These are phyloP conservation scores for Naganishia liquefaciens DNA, from an alignment of 1,284 basidiomycete genomes.

Conservation along the genomic window DNA sequence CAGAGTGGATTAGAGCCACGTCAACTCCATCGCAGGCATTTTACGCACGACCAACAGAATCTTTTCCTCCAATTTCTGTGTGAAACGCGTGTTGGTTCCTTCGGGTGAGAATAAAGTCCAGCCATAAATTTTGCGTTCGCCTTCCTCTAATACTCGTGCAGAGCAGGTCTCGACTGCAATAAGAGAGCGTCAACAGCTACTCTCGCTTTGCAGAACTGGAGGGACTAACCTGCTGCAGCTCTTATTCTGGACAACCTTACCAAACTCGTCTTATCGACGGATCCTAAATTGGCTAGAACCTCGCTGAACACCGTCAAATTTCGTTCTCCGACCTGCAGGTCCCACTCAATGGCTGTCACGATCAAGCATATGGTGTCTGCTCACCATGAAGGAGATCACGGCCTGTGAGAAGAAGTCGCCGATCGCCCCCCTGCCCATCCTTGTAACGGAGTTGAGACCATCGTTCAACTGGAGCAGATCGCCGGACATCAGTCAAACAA, in stretches of 20 bases:
- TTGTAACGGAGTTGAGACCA: conserved; percentile 84
- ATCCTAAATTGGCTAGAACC: conserved; percentile 79
- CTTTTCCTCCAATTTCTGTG: conserved; percentile 86
- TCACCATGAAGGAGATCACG: conserved; percentile 83
- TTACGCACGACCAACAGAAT: conserved; percentile 74
- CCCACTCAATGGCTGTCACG: too few species aligned
- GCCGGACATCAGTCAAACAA: conserved; percentile 4
- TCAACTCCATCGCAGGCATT: background rate
- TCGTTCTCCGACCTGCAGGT: conserved; percentile 65
- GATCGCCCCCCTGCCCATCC: conserved; percentile 62
- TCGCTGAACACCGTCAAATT: conserved; percentile 83
- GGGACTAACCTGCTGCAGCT: conserved; percentile 68
- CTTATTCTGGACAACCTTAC: conserved; percentile 83
- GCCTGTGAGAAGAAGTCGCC: conserved; percentile 96
- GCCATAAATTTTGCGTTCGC: conserved; percentile 75
- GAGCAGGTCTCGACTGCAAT: conserved; percentile 71
- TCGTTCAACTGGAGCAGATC: conserved; percentile 61
- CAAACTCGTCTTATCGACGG: conserved; percentile 84
- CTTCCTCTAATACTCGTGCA: conserved; percentile 74
- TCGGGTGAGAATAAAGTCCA: conserved; percentile 91
- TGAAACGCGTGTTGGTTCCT: conserved; percentile 69
- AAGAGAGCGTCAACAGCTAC: conserved; percentile 21
- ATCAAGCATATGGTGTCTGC: background rate
- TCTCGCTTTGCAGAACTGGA: too few species aligned
- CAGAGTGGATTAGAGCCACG: background rate